A percentile compares a stretch with the other conserved stretches of the same genome.
phyloP scores from a whole-genome alignment of 805 yeast genomes.

The Suhomyces vadensis region DNA sequence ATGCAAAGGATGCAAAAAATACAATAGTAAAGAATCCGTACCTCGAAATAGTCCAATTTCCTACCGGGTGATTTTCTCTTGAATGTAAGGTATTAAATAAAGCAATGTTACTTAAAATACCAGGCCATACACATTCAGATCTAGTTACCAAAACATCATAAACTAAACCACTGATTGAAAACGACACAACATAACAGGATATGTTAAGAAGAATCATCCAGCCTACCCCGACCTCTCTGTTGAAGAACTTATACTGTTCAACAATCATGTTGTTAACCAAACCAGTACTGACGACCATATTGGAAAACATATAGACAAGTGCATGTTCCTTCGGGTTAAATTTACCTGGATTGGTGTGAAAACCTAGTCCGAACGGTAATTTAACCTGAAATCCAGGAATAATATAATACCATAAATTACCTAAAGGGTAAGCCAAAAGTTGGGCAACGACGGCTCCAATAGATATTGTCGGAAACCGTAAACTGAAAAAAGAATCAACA shows the following conservation, averaged over 20 bases:
- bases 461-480: constrained; percentile 25
- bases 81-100: constrained; percentile 15
- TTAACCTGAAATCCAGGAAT: constrained; percentile 9
- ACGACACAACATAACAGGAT: constrained; percentile 16
- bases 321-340: constrained; percentile 23
- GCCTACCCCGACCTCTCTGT: constrained; percentile 19
- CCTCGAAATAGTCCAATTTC: constrained; percentile 17
- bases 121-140: constrained; percentile 55
- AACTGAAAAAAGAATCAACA: constrained; percentile 24
- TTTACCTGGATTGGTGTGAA: constrained; percentile 22
- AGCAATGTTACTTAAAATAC: constrained; percentile 19
- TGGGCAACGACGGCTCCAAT: constrained; percentile 25
- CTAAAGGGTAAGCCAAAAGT: constrained; percentile 24
- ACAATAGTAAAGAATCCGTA: constrained; percentile 17
- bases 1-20: constrained; percentile 21
- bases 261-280: constrained; percentile 19
- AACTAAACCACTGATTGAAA: constrained; percentile 28
- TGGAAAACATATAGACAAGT: constrained; percentile 19
- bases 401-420: constrained; percentile 6
- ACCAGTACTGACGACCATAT: constrained; percentile 21
- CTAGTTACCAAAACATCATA: constrained; percentile 29
- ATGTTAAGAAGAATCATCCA: constrained; percentile 20
- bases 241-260: constrained; percentile 19
- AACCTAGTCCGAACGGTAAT: constrained; percentile 11
- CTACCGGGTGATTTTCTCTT: background rate